phyloP scores from a whole-genome alignment of 257 asterid species.

The Gentiana macrophylla region DNA sequence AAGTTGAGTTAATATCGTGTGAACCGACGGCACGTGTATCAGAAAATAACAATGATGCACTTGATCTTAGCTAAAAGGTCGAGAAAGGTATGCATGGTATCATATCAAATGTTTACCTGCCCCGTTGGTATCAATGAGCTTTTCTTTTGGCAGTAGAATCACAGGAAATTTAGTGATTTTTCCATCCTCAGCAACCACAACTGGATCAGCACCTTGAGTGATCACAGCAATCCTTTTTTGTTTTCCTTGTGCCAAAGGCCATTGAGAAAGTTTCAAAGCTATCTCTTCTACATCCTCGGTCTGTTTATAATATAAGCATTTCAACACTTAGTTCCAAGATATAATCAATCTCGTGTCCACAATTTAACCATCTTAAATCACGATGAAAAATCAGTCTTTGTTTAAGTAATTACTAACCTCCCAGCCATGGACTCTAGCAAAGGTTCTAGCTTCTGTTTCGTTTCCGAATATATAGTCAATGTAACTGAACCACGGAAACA shows the following conservation, averaged over 20 bases:
- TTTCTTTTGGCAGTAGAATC: slow-evolving; percentile 71
- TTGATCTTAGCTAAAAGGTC: too few relatives aligned
- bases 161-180: slow-evolving; percentile 68
- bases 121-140: slow-evolving; percentile 88
- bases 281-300: slow-evolving; percentile 84
- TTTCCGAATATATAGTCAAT: slow-evolving; percentile 75
- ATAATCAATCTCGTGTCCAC: too few relatives aligned
- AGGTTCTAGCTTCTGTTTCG: slow-evolving; percentile 91
- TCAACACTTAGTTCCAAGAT: slow-evolving; percentile 6
- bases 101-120: slow-evolving; percentile 45
- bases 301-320: slow-evolving; percentile 26
- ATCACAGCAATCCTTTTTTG: slow-evolving; percentile 80
- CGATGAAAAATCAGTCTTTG: too few relatives aligned
- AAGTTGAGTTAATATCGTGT: too few relatives aligned
- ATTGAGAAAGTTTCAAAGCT: slow-evolving; percentile 74
- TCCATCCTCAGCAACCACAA: slow-evolving; percentile 88
- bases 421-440: slow-evolving; percentile 95
- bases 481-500: slow-evolving; percentile 39
- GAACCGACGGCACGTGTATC: too few relatives aligned
- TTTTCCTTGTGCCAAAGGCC: slow-evolving; percentile 82
- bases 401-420: slow-evolving; percentile 44
- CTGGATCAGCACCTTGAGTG: slow-evolving; percentile 95
- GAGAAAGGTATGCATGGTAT: too few relatives aligned
- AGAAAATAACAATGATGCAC: background rate
- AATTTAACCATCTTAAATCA: background rate